Conservation (phyloP, 2,329 filamentous ascomycete genomes). For the Apiospora arundinis region DNA sequence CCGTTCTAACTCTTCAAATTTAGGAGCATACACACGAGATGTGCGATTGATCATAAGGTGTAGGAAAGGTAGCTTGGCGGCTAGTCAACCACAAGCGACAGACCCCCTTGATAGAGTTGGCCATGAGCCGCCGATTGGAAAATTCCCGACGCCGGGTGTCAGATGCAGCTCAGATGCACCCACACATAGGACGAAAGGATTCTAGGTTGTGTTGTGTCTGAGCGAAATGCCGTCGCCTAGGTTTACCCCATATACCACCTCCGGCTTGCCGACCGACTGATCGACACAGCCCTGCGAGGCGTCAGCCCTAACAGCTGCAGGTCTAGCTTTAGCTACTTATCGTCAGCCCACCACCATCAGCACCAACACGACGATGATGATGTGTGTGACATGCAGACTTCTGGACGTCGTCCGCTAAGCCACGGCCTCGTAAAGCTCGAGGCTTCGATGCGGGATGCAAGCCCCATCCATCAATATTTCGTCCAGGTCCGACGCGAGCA, state of each 20-base stretch:
- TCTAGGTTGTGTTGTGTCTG: not conserved
- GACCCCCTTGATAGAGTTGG: not conserved
- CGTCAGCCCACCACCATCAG: not conserved
- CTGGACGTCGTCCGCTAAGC: not conserved
- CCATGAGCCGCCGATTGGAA: not conserved
- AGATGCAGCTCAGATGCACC: no score
- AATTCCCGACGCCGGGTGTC: not conserved
- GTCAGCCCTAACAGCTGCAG: slow-evolving; percentile 8
- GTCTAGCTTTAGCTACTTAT: not conserved
- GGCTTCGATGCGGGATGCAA: slow-evolving; percentile 1
- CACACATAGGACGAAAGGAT: not conserved
- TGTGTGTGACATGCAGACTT: no score
- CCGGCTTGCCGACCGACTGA: not conserved
- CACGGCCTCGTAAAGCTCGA: slow-evolving; percentile 7
- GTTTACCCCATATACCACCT: not conserved
- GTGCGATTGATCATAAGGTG: no score
- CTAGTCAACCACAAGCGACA: no score
- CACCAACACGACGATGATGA: no score
- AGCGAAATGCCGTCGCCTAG: not conserved
- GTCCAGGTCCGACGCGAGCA: not conserved
- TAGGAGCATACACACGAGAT: no score
- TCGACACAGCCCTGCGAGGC: slow-evolving; percentile 5
- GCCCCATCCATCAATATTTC: not conserved
- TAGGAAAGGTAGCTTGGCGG: no score
- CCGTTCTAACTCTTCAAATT: no score